phyloP scores from a whole-genome alignment of 345 rosid genomes.

The Moricandia arvensis region DNA sequence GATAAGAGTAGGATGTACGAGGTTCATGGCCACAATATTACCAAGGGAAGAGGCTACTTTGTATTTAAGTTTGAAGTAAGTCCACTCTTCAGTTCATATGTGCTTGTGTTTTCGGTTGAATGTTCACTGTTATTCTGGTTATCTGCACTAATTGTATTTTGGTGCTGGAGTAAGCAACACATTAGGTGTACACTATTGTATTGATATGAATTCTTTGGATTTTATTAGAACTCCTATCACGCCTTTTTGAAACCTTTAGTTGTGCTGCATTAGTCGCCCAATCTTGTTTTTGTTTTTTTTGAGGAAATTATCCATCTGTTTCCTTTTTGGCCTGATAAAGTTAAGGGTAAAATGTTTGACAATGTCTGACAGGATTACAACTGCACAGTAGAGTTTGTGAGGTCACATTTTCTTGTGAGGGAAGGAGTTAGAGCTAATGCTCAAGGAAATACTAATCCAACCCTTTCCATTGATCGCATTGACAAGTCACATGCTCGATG shows the following conservation, averaged over 20 bases:
- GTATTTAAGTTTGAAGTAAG: conserved; percentile 73
- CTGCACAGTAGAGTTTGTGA: conserved; percentile 81
- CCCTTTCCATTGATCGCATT: conserved; percentile 72
- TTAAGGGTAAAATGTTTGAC: conserved; percentile 8
- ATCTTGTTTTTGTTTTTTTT: background rate
- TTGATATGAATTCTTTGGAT: too few relatives aligned
- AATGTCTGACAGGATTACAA: conserved; percentile 61
- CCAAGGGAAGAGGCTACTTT: conserved; percentile 85
- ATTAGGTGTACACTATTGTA: too few relatives aligned
- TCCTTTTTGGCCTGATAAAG: background rate
- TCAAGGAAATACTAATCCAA: conserved; percentile 78
- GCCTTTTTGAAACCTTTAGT: too few relatives aligned
- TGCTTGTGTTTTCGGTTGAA: too few relatives aligned
- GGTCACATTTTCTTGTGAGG: conserved; percentile 95
- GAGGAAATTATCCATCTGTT: background rate
- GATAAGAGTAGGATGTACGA: conserved; percentile 77
- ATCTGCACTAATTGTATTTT: too few relatives aligned
- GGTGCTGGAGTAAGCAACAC: too few relatives aligned
- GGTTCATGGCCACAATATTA: conserved; percentile 70
- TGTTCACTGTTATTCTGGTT: too few relatives aligned
- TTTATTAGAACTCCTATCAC: too few relatives aligned
- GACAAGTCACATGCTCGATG: conserved; percentile 70
- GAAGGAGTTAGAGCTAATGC: conserved; percentile 75
- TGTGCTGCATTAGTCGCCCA: too few relatives aligned
- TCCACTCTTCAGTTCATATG: conserved; percentile 3